Evolutionary conservation across 2,329 filamentous ascomycete genomes (phyloP), one percentile per base, ranked within the genome.

Genomic region (Thielaviopsis punctulata): DNA sequence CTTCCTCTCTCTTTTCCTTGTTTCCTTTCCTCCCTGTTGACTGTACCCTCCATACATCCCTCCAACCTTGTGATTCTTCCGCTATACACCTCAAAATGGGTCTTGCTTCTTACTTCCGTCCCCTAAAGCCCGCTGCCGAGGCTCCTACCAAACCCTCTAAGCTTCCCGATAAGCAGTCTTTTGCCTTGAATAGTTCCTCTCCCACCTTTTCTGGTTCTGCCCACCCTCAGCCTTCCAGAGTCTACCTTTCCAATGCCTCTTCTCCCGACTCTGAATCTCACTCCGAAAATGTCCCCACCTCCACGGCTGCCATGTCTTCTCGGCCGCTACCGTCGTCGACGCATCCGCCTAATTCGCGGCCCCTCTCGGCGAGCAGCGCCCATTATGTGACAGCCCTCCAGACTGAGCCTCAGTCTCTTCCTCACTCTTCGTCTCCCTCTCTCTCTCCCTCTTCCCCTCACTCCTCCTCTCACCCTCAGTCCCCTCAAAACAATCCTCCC

Each of bases 31-130:
- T 4, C 47, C 51, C 45, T 48, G 6, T 27, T 27, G 5, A 6
- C 25, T 27, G 6, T 27, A 6, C 10, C 25, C 5, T 10, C 25
- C 5, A 27, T 19, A 22, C n/a, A 18, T 22, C 43, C 21, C 19
- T 15, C n/a, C 21, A 18, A 13, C 12, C 43, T 21, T n/a, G n/a
- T n/a, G n/a, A n/a, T n/a, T n/a, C n/a, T n/a, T 33, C 23, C 45
- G 39, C 47, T 45, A 18, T 49, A 48, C 49, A 36, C 33, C 18
- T 27, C 60, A 65, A 53, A 44, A 83, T 83, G 80, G 79, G 78
- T 55, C 60, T 83, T 56, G 71, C 69, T 48, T 75, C 65, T 61
- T 83, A 82, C 60, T 81, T 83, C 69, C 80, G 76, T 66, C 67
- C 51, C 22, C 25, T 24, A 12, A 52, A 46, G 43, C 10, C 41